A percentile compares a stretch with the other conserved stretches of the same genome.
These are phyloP conservation scores for Elsinoe fawcettii DNA, from an alignment of 2,329 filamentous ascomycete species.

Conservation along the genomic window DNA sequence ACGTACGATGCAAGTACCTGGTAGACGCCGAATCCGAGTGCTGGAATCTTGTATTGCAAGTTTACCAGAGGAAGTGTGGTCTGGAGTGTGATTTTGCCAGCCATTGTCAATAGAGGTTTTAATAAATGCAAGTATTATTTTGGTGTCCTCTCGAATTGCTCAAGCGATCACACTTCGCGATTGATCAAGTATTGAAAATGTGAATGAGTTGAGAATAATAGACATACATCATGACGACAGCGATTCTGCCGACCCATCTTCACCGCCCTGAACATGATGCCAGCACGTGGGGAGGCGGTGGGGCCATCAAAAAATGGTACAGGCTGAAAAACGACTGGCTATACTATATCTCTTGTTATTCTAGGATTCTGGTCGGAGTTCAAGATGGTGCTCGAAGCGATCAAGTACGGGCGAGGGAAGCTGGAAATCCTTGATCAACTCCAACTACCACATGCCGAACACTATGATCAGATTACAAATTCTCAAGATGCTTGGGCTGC, in stretches of 20 bases:
- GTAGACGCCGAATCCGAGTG: constrained; percentile 66
- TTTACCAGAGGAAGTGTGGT: constrained; percentile 46
- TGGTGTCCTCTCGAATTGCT: too few species aligned
- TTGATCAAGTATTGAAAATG: background rate
- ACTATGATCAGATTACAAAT: constrained; percentile 65
- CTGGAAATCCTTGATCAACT: constrained; percentile 77
- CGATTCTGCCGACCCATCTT: background rate
- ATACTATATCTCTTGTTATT: too few species aligned
- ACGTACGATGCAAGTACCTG: constrained; percentile 21
- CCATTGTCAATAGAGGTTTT: constrained; percentile 17
- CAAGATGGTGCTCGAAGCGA: constrained; percentile 61
- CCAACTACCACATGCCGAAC: constrained; percentile 69
- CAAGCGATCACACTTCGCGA: background rate
- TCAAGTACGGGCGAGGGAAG: constrained; percentile 64
- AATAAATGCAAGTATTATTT: background rate
- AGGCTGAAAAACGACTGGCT: background rate
- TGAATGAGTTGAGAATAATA: background rate
- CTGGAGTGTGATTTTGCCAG: constrained; percentile 36
- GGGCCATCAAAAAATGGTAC: constrained; percentile 3
- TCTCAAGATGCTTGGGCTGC: constrained; percentile 72
- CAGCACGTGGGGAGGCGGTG: constrained; percentile 7
- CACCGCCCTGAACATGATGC: background rate
- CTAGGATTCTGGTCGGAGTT: background rate
- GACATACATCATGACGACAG: constrained; percentile 10
- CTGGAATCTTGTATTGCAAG: constrained; percentile 50